Percentiles rank a stretch among this genome's conserved stretches.
Evolutionary conservation across 805 yeast genomes (phyloP).

Genomic region (Grigorovia jiainica): DNA sequence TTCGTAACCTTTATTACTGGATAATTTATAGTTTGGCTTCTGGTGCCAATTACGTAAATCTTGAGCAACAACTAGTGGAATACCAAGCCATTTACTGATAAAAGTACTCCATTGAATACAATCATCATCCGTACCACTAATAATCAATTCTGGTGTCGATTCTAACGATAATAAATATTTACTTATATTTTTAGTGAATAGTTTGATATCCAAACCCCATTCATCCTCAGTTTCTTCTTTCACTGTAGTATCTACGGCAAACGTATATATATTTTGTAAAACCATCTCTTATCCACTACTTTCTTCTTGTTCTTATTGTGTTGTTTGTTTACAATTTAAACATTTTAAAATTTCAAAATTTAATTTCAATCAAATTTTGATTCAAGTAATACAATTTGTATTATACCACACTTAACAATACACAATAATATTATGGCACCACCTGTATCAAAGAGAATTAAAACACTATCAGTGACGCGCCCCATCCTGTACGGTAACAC

Average conservation of each 20-base stretch:
- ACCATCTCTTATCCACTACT: constrained; percentile 79
- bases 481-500: constrained; percentile 78
- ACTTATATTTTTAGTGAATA: constrained; percentile 81
- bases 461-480: constrained; percentile 59
- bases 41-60: constrained; percentile 86
- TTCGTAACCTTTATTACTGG: background rate
- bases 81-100: constrained; percentile 45
- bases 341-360: background rate
- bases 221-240: background rate
- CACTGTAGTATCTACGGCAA: constrained; percentile 61
- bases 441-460: constrained; percentile 23
- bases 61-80: constrained; percentile 58
- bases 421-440: constrained; percentile 13
- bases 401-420: background rate
- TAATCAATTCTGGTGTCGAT: constrained; percentile 60
- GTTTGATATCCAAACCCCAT: constrained; percentile 50
- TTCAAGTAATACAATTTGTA: too few relatives aligned
- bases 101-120: constrained; percentile 80
- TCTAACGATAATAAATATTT: constrained; percentile 44
- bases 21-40: background rate
- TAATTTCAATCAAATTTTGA: background rate
- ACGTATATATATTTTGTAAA: constrained; percentile 28
- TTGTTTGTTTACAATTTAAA: background rate
- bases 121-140: constrained; percentile 80
- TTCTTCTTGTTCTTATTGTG: constrained; percentile 43